A percentile compares a stretch with the other conserved stretches of the same genome.
These are phyloP conservation scores for Pseudocercospora cruenta DNA, from an alignment of 2,329 filamentous ascomycete species.

Conservation along the genomic window DNA sequence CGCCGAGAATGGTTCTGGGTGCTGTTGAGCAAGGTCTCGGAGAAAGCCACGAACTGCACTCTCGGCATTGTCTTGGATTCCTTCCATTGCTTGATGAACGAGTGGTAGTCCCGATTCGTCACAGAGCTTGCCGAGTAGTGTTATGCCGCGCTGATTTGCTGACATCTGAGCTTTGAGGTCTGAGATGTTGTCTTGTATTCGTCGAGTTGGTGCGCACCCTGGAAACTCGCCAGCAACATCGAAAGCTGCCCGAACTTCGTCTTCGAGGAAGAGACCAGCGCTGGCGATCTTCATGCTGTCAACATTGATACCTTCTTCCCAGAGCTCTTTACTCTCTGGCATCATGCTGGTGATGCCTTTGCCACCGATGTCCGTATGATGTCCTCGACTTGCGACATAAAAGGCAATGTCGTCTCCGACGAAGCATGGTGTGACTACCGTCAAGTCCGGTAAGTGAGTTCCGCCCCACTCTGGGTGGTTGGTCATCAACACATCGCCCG, in stretches of 20 bases:
- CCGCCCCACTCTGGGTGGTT: constrained; percentile 48
- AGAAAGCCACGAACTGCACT: constrained; percentile 40
- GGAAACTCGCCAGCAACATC: constrained; percentile 65
- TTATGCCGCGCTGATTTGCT: constrained; percentile 41
- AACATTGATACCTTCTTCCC: constrained; percentile 51
- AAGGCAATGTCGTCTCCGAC: constrained; percentile 39
- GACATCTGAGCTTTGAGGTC: constrained; percentile 44
- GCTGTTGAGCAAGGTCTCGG: constrained; percentile 25
- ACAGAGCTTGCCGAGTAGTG: constrained; percentile 42
- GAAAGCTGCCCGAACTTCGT: constrained; percentile 35
- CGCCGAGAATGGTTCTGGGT: constrained; percentile 30
- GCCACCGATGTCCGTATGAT: constrained; percentile 48
- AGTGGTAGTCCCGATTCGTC: constrained; percentile 39
- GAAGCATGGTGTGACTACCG: constrained; percentile 47
- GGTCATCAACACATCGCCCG: constrained; percentile 47
- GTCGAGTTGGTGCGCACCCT: constrained; percentile 39
- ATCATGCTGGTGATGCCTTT: constrained; percentile 49
- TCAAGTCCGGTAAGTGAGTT: constrained; percentile 49
- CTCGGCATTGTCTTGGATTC: constrained; percentile 45
- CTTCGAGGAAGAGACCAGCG: constrained; percentile 43
- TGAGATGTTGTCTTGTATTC: constrained; percentile 41
- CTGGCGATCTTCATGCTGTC: constrained; percentile 30
- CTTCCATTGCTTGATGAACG: constrained; percentile 48
- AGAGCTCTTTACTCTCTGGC: constrained; percentile 47
- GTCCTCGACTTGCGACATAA: constrained; percentile 46